phyloP scores from a whole-genome alignment of 2,329 filamentous ascomycete species.

The Fusarium torulosum region DNA sequence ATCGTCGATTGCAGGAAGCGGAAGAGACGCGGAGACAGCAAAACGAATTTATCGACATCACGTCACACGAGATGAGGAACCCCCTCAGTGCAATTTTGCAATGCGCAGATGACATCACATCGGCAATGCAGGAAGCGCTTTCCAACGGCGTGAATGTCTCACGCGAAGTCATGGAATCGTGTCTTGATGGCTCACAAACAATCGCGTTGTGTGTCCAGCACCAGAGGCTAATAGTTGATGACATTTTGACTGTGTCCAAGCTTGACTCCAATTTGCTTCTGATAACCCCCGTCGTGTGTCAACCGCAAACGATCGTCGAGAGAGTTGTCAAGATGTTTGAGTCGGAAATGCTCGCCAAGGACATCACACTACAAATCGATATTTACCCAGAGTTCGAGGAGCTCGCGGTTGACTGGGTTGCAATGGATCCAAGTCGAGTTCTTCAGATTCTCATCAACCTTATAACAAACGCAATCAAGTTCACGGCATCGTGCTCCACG shows the following conservation, averaged over 20 bases:
- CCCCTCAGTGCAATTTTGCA: constrained; percentile 78
- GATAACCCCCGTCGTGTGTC: constrained; percentile 75
- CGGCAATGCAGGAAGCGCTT: constrained; percentile 51
- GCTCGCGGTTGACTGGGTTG: constrained; percentile 72
- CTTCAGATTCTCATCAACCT: constrained; percentile 85
- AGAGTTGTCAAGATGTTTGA: constrained; percentile 81
- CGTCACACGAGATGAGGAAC: constrained; percentile 77
- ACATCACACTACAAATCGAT: constrained; percentile 72
- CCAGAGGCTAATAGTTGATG: constrained; percentile 80
- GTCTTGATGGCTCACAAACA: constrained; percentile 78
- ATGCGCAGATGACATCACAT: constrained; percentile 75
- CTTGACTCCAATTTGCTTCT: constrained; percentile 79
- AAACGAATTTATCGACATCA: constrained; percentile 79
- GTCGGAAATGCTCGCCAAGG: constrained; percentile 74
- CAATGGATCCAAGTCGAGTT: constrained; percentile 77
- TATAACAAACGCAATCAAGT: constrained; percentile 83
- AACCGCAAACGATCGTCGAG: constrained; percentile 73
- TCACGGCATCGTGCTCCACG: constrained; percentile 62
- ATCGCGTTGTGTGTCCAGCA: constrained; percentile 82
- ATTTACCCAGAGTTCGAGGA: constrained; percentile 69
- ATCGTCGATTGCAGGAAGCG: constrained; percentile 53
- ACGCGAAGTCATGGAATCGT: constrained; percentile 63
- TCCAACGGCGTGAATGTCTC: neutral
- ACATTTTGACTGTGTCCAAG: constrained; percentile 78
- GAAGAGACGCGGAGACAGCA: constrained; percentile 62